Base-by-base conservation (phyloP, 306 rosid genomes). In the Sesbania bispinosa region DNA sequence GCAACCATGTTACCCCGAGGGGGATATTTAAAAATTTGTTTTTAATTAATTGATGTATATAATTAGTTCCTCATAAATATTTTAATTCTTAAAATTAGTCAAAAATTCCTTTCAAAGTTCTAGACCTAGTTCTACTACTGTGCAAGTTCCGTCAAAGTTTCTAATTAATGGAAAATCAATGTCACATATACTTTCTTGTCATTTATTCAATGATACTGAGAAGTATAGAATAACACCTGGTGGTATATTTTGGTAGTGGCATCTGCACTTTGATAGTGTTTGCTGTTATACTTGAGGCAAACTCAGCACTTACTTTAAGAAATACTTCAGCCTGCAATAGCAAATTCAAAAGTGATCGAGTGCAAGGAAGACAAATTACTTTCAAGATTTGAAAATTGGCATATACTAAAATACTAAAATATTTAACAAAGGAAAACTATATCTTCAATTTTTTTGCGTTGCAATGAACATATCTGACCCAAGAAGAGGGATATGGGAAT, bases 231-330 rank as follows among this genome's bases (percentile, higher is more conserved):
- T 53, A 73, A 63, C 16, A 85, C 79, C 87, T 79, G 73, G 76
- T 80, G 71, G 97, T 88, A 74, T 57, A 83, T 11, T 79, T 88
- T 39, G 97, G 92, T 41, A 91, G 86, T 26, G 96, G 92, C 97
- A 91, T 86, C 85, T 83, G 88, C 58, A 88, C 81, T 69, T 81
- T 69, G 75, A 91, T 72, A 51, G 96, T 85, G 80, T 91, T 88
- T 65, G 96, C 90, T 38, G 97, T 81, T 71, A 88, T 48, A 80
- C 85, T 88, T 21, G 92, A 85, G 67, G 96, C 85, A 73, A 86
- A 86, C 77, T 91, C 96, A 2, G 97, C 92, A 80, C 51, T 75
- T 71, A 91, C 50, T 82, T 86, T 91, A 53, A 91, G 87, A 69
- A 78, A 82, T 76, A 86, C 88, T 77, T 86, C 95, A 24, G 92